Evolutionary conservation across 805 yeast genomes (phyloP).

Genomic region (Candida glaebosa): DNA sequence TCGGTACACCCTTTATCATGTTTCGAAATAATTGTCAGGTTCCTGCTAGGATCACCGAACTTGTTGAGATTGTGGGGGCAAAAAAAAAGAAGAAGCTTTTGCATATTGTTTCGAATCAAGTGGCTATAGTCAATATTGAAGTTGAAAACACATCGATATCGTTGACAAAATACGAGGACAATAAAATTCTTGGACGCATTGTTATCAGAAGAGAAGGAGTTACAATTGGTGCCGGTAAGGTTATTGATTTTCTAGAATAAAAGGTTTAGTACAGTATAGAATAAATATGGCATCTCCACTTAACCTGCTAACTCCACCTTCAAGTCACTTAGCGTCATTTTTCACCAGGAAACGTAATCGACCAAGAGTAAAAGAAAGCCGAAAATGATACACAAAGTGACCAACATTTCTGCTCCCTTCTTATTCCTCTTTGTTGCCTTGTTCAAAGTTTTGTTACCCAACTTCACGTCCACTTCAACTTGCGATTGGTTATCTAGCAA

Average conservation of each 20-base stretch:
- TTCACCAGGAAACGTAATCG: constrained; percentile 28
- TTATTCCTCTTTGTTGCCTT: constrained; percentile 69
- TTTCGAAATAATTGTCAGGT: constrained; percentile 73
- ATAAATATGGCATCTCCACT: not conserved
- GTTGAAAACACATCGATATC: constrained; percentile 49
- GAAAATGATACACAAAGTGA: constrained; percentile 29
- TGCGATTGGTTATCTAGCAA: constrained; percentile 66
- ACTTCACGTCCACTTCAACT: constrained; percentile 57
- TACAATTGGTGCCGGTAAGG: constrained; percentile 65
- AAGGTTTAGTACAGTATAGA: not conserved
- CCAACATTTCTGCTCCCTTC: constrained; percentile 33
- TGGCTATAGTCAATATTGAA: constrained; percentile 56
- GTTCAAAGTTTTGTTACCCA: constrained; percentile 68
- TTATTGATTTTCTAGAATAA: constrained; percentile 18
- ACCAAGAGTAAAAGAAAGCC: constrained; percentile 34
- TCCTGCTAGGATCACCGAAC: constrained; percentile 61
- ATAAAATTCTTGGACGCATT: constrained; percentile 57
- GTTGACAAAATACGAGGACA: constrained; percentile 44
- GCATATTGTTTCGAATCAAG: constrained; percentile 59
- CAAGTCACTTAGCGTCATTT: not conserved
- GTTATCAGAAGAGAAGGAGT: constrained; percentile 67
- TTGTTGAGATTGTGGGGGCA: constrained; percentile 26
- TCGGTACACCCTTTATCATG: constrained; percentile 74
- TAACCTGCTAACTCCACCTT: no score
- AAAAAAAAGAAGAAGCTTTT: constrained; percentile 41